A percentile compares a stretch with the other conserved stretches of the same genome.
phyloP scores from a whole-genome alignment of 805 yeast genomes.

The Sugiyamaella mastotermitis region DNA sequence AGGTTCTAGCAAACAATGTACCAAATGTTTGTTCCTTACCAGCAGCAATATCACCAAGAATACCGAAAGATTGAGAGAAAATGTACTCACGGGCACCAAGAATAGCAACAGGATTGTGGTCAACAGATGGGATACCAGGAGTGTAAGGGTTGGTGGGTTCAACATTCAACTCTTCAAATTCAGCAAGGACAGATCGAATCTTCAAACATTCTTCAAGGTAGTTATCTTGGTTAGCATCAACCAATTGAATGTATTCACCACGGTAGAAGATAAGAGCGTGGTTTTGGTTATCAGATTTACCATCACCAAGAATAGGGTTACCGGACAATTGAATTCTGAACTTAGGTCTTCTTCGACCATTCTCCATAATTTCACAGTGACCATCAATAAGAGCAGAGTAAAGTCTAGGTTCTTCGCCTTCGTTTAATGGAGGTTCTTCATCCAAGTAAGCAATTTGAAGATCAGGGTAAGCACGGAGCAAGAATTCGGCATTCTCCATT shows the following conservation, averaged over 20 bases:
- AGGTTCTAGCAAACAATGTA: slow-evolving; percentile 73
- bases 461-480: slow-evolving; percentile 70
- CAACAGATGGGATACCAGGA: slow-evolving; percentile 46
- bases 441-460: slow-evolving; percentile 81
- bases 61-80: slow-evolving; percentile 76
- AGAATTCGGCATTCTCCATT: slow-evolving; percentile 55
- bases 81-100: slow-evolving; percentile 81
- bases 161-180: slow-evolving; percentile 74
- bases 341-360: slow-evolving; percentile 54
- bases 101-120: slow-evolving; percentile 60
- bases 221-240: slow-evolving; percentile 96
- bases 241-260: slow-evolving; percentile 91
- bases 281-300: slow-evolving; percentile 93
- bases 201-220: slow-evolving; percentile 91
- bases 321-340: slow-evolving; percentile 77
- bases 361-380: slow-evolving; percentile 47
- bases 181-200: slow-evolving; percentile 80
- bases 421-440: slow-evolving; percentile 62
- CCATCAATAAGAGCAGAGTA: slow-evolving; percentile 71
- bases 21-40: slow-evolving; percentile 88
- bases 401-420: slow-evolving; percentile 41
- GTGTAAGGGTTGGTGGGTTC: slow-evolving; percentile 47
- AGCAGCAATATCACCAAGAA: slow-evolving; percentile 81
- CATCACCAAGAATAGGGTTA: slow-evolving; percentile 93
- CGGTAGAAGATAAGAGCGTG: slow-evolving; percentile 79